phyloP scores from a whole-genome alignment of 179 eudicot genomes.

The Dionaea muscipula region DNA sequence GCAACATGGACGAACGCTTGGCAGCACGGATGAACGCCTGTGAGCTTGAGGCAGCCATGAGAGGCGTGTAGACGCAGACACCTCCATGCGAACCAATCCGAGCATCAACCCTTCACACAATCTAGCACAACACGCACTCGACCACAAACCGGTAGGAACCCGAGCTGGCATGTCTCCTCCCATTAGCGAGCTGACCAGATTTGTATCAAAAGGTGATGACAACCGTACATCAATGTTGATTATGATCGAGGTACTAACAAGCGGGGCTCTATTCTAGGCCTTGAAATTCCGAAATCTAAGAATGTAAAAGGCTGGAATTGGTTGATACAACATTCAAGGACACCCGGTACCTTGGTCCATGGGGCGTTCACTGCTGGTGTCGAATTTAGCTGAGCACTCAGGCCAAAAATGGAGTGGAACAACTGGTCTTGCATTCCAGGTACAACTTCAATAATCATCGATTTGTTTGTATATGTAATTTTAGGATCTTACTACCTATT shows the following conservation, averaged over 20 bases:
- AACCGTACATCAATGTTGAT: slow-evolving; percentile 85
- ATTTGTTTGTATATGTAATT: background rate
- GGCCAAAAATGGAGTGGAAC: slow-evolving; percentile 99
- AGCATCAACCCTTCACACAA: too few species aligned
- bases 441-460: slow-evolving; percentile 15
- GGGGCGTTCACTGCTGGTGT: slow-evolving; percentile 84
- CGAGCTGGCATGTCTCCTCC: too few species aligned
- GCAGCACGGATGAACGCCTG: too few species aligned
- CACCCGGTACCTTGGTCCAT: slow-evolving; percentile 91
- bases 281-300: background rate
- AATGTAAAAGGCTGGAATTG: slow-evolving; percentile 1
- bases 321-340: slow-evolving; percentile 69
- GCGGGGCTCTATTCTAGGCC: too few species aligned
- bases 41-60: too few species aligned
- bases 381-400: slow-evolving; percentile 79
- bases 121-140: too few species aligned
- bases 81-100: too few species aligned
- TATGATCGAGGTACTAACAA: slow-evolving; percentile 64
- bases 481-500: too few species aligned
- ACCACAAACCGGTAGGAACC: too few species aligned
- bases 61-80: too few species aligned
- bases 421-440: slow-evolving; percentile 91
- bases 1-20: too few species aligned
- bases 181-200: too few species aligned
- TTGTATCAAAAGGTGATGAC: slow-evolving; percentile 61